Conservation (phyloP, 2,329 filamentous ascomycete species). For the Curvularia spicifera region DNA sequence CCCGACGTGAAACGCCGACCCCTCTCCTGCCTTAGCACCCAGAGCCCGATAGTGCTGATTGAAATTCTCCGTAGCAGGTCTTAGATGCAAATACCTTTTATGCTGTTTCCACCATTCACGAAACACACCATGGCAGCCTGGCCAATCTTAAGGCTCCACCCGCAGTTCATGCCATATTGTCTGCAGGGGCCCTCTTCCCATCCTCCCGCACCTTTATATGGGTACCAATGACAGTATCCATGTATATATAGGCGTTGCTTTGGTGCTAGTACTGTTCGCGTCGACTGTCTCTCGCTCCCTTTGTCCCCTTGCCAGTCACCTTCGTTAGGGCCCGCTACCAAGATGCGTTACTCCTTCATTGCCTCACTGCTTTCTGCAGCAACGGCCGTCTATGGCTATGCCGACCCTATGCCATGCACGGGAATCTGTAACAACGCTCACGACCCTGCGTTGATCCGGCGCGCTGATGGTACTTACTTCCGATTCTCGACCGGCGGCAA, state of each 20-base stretch:
- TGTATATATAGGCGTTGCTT: not conserved
- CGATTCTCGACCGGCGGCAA: constrained; percentile 61
- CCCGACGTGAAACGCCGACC: constrained; percentile 8
- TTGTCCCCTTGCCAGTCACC: not conserved
- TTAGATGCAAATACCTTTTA: constrained; percentile 1
- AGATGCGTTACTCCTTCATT: constrained; percentile 30
- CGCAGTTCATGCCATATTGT: constrained; percentile 1
- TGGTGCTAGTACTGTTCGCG: not conserved
- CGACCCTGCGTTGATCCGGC: constrained; percentile 58
- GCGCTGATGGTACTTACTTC: constrained; percentile 59
- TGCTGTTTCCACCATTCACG: constrained; percentile 14
- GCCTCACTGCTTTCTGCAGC: constrained; percentile 28
- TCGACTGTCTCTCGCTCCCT: not conserved
- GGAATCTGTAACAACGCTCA: constrained; percentile 55
- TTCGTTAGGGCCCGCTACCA: not conserved
- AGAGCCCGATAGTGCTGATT: not conserved
- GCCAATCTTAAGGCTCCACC: constrained; percentile 7
- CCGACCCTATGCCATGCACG: constrained; percentile 50
- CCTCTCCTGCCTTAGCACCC: constrained; percentile 1
- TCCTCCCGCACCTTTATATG: not conserved
- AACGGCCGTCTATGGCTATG: constrained; percentile 43
- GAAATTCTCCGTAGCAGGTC: constrained; percentile 16
- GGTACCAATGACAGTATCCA: not conserved
- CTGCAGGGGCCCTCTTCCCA: not conserved
- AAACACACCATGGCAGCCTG: not conserved